Conservation (phyloP, 192 early-diverging fungal species). For the Coemansia sp. region DNA sequence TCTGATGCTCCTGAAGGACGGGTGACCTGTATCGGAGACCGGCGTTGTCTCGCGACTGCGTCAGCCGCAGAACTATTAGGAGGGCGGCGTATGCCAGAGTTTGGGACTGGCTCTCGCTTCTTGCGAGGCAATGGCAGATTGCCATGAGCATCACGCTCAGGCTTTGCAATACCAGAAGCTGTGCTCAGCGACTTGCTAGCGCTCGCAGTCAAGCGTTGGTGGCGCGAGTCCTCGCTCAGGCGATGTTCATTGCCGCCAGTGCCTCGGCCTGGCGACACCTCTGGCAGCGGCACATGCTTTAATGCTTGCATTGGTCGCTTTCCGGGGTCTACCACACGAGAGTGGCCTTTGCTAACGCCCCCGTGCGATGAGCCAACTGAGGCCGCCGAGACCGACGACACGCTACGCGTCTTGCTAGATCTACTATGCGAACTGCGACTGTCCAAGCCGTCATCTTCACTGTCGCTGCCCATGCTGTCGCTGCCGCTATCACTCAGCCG, state of each 20-base stretch:
- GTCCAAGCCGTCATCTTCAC: background rate
- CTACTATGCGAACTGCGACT: constrained; percentile 5
- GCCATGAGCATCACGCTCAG: background rate
- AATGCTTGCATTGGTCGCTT: background rate
- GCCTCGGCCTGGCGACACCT: background rate
- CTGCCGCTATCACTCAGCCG: constrained; percentile 10
- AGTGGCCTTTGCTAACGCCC: background rate
- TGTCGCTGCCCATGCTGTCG: constrained; percentile 13
- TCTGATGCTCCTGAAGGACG: background rate
- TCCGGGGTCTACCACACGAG: background rate
- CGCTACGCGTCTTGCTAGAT: constrained; percentile 11
- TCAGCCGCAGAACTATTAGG: background rate
- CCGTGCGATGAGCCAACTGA: background rate
- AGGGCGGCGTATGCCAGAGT: constrained; percentile 4
- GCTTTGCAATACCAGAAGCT: background rate
- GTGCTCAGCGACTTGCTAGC: background rate
- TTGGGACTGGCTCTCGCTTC: background rate
- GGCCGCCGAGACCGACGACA: constrained; percentile 13
- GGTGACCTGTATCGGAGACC: background rate
- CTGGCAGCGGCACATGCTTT: background rate
- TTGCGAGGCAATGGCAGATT: background rate
- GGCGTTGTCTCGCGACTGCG: background rate
- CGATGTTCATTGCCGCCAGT: background rate
- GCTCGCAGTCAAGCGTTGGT: background rate
- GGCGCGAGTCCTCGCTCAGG: background rate